These are phyloP conservation scores for Penicillium herquei DNA, from an alignment of 495 filamentous ascomycete species.

Conservation along the genomic window DNA sequence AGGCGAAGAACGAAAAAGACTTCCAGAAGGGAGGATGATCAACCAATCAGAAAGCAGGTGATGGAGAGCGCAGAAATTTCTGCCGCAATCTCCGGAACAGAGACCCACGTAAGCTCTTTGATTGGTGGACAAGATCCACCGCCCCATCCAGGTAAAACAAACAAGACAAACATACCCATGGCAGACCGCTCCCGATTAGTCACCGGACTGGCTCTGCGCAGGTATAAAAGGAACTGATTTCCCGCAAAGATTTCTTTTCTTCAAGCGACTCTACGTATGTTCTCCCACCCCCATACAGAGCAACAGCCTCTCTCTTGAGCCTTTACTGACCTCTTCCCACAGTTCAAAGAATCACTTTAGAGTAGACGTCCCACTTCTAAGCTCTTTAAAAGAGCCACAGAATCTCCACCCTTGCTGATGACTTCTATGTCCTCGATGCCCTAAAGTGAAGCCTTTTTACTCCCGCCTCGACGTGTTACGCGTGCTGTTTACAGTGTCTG, in stretches of 20 bases:
- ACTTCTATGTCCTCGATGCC: constrained; percentile 63
- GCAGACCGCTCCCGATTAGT: too few species aligned
- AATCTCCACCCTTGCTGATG: constrained; percentile 76
- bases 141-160: neutral
- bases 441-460: constrained; percentile 68
- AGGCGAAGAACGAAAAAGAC: neutral
- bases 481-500: constrained; percentile 28
- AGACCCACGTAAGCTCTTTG: neutral
- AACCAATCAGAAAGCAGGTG: neutral
- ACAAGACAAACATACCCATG: neutral
- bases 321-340: constrained; percentile 35
- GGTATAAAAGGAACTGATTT: neutral
- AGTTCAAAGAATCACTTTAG: constrained; percentile 90
- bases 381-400: constrained; percentile 76
- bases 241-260: constrained; percentile 32
- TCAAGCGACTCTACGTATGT: constrained; percentile 67
- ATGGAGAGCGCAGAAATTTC: neutral
- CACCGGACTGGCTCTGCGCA: neutral
- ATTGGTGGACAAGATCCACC: neutral
- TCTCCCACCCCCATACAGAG: constrained; percentile 31
- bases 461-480: constrained; percentile 50
- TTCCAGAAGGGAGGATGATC: neutral
- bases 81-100: neutral
- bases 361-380: constrained; percentile 77
- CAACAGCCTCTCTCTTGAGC: neutral